These are phyloP conservation scores for Hypoxylon cercidicola DNA, from an alignment of 495 filamentous ascomycete genomes.

Conservation along the genomic window DNA sequence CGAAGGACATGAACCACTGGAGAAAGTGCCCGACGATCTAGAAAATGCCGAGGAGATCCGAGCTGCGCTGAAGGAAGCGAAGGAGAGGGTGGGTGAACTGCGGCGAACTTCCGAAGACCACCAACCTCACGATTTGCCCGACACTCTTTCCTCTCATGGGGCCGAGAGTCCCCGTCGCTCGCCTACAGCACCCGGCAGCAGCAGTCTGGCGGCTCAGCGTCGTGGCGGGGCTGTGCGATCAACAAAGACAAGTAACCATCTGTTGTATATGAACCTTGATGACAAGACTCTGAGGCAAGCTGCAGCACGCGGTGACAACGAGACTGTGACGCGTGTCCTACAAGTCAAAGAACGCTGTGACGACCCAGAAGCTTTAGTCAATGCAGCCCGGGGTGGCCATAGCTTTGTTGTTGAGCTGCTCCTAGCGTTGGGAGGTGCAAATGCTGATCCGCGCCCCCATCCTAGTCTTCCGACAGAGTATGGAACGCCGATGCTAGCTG, in stretches of 20 bases:
- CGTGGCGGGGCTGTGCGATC: constrained; percentile 58
- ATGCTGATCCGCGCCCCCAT: constrained; percentile 80
- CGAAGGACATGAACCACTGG: constrained; percentile 86
- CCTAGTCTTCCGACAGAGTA: constrained; percentile 62
- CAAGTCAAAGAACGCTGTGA: constrained; percentile 75
- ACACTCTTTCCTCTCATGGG: constrained; percentile 72
- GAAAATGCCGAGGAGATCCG: constrained; percentile 72
- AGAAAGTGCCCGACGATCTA: constrained; percentile 75
- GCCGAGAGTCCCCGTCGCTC: constrained; percentile 75
- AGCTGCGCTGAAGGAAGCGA: constrained; percentile 63
- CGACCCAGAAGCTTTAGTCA: constrained; percentile 85
- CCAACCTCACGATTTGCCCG: constrained; percentile 59
- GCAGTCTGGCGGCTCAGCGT: constrained; percentile 48
- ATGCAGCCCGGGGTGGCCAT: constrained; percentile 92
- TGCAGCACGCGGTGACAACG: constrained; percentile 83
- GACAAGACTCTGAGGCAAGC: constrained; percentile 80
- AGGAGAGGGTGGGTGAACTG: constrained; percentile 58
- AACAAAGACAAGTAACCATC: constrained; percentile 65
- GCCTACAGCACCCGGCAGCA: constrained; percentile 57
- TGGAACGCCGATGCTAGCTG: constrained; percentile 91
- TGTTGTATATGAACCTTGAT: constrained; percentile 65
- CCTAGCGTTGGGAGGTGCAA: constrained; percentile 79
- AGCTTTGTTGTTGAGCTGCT: constrained; percentile 85
- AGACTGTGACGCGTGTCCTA: constrained; percentile 80
- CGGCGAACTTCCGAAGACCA: constrained; percentile 74